These are phyloP conservation scores for Prinsepia uniflora DNA, from an alignment of 306 rosid species.

Conservation along the genomic window DNA sequence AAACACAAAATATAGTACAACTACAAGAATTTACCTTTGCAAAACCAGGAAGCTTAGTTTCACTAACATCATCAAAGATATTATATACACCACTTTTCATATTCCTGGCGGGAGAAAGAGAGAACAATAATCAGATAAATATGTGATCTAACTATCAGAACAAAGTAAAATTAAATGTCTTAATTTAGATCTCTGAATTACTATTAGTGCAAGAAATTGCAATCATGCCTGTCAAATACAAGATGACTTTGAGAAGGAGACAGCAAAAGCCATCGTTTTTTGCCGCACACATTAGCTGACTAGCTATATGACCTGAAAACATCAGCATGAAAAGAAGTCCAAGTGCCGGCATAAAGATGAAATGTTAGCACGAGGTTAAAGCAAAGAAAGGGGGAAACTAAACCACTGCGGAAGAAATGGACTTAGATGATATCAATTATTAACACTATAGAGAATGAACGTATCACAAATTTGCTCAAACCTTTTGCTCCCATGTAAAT, in stretches of 20 bases:
- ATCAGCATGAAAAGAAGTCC: conserved; percentile 99
- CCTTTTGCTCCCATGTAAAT: conserved; percentile 93
- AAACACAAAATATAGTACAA: conserved; percentile 10
- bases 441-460: neutral
- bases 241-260: conserved; percentile 77
- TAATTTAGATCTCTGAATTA: neutral
- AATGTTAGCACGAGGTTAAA: conserved; percentile 12
- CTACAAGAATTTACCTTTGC: conserved; percentile 42
- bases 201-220: conserved; percentile 15
- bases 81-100: conserved; percentile 60
- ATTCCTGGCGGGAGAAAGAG: conserved; percentile 46
- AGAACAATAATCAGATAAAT: neutral
- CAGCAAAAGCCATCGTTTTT: conserved; percentile 83
- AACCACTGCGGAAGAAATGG: too few species aligned
- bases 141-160: neutral
- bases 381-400: neutral
- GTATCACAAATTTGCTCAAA: conserved; percentile 25
- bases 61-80: conserved; percentile 66
- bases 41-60: conserved; percentile 73
- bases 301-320: conserved; percentile 96
- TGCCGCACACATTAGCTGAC: conserved; percentile 91
- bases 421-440: neutral
- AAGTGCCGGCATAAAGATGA: conserved; percentile 61
- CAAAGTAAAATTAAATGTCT: neutral
- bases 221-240: conserved; percentile 72